Base-by-base conservation (phyloP, 1,284 basidiomycete genomes). In the Irpex sp. region DNA sequence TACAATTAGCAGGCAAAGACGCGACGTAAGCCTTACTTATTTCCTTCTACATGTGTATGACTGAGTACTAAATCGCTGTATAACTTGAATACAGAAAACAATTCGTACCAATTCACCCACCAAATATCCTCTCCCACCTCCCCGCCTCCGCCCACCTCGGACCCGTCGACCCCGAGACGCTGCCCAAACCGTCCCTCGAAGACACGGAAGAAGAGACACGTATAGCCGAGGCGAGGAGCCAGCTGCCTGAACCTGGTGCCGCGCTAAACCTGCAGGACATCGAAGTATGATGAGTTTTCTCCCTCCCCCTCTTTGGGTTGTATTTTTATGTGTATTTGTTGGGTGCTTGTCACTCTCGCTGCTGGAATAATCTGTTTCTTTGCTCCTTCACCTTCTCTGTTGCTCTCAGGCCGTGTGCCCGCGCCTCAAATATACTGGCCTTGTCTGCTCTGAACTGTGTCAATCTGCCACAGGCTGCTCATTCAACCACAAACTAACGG, bases 1-100 rank as follows among this genome's bases (percentile, higher is more conserved):
- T 85, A 48, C 78, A 80, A 59, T 77, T 81, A 51, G 81, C 83
- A 2, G 84, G 85, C 7, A 79, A 78, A 66, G 85, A 87, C 65
- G 84, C 81, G n/a, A 84, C 84, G 78, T 79, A 65, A 68, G 80
- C 17, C 47, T 55, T 11, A 56, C 36, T 51, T 58, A 13, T 17
- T 44, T 47, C 11, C 59, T 15, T 26, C 51, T 40, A 40, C 11
- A 26, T 26, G 21, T n/a, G 3, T 15, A 36, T 57, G 8, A n/a
- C 17, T 19, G 55, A 8, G 21, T 57, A 9, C 15, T 26, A 11
- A 13, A 17, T 57, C 26, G 15, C 8, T 31, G n/a, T 15, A 9
- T 9, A 9, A 40, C 38, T 40, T 8, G 15, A 9, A 40, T 40
- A 40, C 38, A 44, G 75, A 13, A 72, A 73, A 49, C 69, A 67